Evolutionary conservation across 768 basidiomycete species (phyloP), one percentile per base, ranked within the genome.

Genomic region (Sistotremastrum niveocremeum): DNA sequence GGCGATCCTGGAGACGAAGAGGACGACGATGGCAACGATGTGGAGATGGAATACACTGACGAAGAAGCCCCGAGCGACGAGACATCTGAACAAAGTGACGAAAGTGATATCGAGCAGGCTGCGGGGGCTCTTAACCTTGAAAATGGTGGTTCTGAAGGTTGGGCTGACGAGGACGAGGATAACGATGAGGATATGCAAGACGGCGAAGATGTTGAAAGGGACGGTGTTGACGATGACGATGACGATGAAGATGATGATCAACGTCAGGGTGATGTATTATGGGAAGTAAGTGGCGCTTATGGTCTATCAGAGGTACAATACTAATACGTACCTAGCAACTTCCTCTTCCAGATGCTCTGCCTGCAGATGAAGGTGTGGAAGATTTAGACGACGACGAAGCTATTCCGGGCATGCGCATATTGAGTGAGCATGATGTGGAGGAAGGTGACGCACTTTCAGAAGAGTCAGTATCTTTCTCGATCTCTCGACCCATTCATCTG

Each of bases 1-100:
- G 84, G 86, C 73, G 84, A 81, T 41, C 20, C 20, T 20, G 86
- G 81, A 7, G 82, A 79, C 45, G 84, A 77, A n/a, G 86, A 76
- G 3, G 82, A 53, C 33, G 59, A 78, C 10, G 81, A 81, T 11
- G 86, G 84, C 3, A 83, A 79, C 47, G 88, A 90, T 45, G 81
- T 84, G 37, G 87, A 87, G 39, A 85, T 85, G 78, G 89, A 90
- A 41, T 85, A 20, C 20, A 20, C 81, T 51, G 86, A 76, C 4
- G 88, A 87, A 12, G 84, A 81, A 48, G 81, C 81, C 0, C 84
- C 81, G 29, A 87, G 83, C 50, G 85, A 84, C 49, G 83, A 81
- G 43, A 86, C 84, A 2, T 86, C 84, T 0, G 74, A 76, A 41
- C 80, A 79, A 0, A 84, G 79, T 20, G 83, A 83, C 31, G 79